Evolutionary conservation across 2,329 filamentous ascomycete genomes (phyloP), one percentile per base, ranked within the genome.

Genomic region (Fusarium sp.): DNA sequence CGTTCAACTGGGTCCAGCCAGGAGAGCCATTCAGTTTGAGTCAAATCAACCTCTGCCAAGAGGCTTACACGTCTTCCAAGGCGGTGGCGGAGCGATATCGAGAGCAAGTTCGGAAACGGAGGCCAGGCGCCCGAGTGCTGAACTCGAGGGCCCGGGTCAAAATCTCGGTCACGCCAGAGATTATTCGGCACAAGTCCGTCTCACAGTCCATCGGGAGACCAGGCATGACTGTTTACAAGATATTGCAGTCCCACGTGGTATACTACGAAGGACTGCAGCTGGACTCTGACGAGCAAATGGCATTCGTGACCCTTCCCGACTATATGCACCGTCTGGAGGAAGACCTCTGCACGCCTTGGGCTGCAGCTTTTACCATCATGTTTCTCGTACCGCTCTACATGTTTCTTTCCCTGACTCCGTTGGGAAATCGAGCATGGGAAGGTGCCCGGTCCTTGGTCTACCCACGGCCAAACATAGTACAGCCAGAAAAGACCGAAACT

Each of bases 151-250:
- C 79, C 8, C 77, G 81, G n/a, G 76, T 83, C 37, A 82, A 82
- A 68, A 79, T 83, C n/a, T 78, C 77, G 3, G 74, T 79, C 3
- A 68, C 70, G 2, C 81, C 81, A 5, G 68, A 69, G 22, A 76
- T 82, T 25, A 54, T 72, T 47, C 76, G 74, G 14, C 63, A 78
- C 68, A 76, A 62, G 25, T 69, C 66, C 6, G 66, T 63, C n/a
- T 30, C 52, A 4, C 58, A 70, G 22, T 63, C 60, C 1, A 17
- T 68, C 27, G 62, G 64, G 10, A 32, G 40, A 3, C 38, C 66
- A 11, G 76, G 79, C 12, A 70, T 70, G 12, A 65, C 52, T 11
- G 70, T 68, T 8, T 78, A 76, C 50, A 78, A 38, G 4, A 66
- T 81, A 25, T 70, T 78, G 68, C 65, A 77, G 4, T 68, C 80